Evolutionary conservation across 257 asterid species (phyloP).

Genomic region (Plantago elongata): DNA sequence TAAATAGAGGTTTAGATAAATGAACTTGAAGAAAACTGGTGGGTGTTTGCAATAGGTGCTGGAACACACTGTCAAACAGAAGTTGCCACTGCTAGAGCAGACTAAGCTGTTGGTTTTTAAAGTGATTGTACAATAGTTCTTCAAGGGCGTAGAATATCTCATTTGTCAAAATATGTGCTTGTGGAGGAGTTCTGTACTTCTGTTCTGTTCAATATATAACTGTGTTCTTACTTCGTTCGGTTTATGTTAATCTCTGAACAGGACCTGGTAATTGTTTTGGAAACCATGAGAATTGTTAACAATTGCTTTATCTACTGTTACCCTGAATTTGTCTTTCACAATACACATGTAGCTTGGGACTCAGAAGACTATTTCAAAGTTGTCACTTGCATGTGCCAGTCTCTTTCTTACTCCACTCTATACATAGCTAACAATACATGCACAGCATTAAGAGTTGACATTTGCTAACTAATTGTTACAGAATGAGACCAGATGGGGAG

Average conservation of each 20-base stretch:
- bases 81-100: too few relatives aligned
- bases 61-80: too few relatives aligned
- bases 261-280: slow-evolving; percentile 78
- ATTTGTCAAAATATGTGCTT: background rate
- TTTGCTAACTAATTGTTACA: slow-evolving; percentile 30
- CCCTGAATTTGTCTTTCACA: slow-evolving; percentile 61
- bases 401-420: slow-evolving; percentile 20
- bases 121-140: too few relatives aligned
- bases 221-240: background rate
- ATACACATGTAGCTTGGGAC: slow-evolving; percentile 84
- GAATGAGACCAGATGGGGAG: slow-evolving; percentile 89
- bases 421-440: background rate
- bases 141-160: too few relatives aligned
- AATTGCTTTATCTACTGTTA: slow-evolving; percentile 69
- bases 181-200: background rate
- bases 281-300: slow-evolving; percentile 82
- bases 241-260: slow-evolving; percentile 20
- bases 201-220: background rate
- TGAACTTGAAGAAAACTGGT: too few relatives aligned
- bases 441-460: background rate
- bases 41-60: too few relatives aligned
- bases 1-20: too few relatives aligned
- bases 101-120: too few relatives aligned
- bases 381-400: slow-evolving; percentile 67
- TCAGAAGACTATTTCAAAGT: slow-evolving; percentile 68